Conservation (phyloP, 2,329 filamentous ascomycete genomes). For the Clonostachys byssicola region DNA sequence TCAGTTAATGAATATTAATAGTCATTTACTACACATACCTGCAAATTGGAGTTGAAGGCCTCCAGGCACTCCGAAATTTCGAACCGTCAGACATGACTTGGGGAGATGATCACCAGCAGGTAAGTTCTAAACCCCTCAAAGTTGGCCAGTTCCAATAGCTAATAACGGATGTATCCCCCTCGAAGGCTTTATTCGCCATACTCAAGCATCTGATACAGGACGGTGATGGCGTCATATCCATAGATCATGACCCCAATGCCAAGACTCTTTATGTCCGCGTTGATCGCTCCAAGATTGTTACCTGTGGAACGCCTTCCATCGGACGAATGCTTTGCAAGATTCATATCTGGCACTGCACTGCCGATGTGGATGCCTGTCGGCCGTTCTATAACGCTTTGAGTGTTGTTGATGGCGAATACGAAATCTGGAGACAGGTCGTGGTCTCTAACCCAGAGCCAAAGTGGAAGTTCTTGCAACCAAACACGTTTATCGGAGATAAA, state of each 20-base stretch:
- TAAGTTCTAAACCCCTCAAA: conserved; percentile 8
- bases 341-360: conserved; percentile 60
- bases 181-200: conserved; percentile 59
- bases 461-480: neutral
- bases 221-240: conserved; percentile 42
- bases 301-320: conserved; percentile 52
- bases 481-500: neutral
- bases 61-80: neutral
- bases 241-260: conserved; percentile 38
- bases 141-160: neutral
- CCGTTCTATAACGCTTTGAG: conserved; percentile 55
- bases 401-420: conserved; percentile 33
- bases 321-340: conserved; percentile 53
- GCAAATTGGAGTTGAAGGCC: neutral
- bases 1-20: neutral
- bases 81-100: conserved; percentile 11
- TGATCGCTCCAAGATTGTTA: conserved; percentile 52
- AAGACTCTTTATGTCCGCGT: conserved; percentile 47
- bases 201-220: conserved; percentile 52
- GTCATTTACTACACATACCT: neutral
- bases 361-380: conserved; percentile 47
- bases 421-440: neutral
- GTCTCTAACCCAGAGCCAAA: neutral
- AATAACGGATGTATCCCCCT: conserved; percentile 7
- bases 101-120: conserved; percentile 35